Evolutionary conservation across 2,329 filamentous ascomycete species (phyloP).

Genomic region (Sphaerostilbella broomeana): DNA sequence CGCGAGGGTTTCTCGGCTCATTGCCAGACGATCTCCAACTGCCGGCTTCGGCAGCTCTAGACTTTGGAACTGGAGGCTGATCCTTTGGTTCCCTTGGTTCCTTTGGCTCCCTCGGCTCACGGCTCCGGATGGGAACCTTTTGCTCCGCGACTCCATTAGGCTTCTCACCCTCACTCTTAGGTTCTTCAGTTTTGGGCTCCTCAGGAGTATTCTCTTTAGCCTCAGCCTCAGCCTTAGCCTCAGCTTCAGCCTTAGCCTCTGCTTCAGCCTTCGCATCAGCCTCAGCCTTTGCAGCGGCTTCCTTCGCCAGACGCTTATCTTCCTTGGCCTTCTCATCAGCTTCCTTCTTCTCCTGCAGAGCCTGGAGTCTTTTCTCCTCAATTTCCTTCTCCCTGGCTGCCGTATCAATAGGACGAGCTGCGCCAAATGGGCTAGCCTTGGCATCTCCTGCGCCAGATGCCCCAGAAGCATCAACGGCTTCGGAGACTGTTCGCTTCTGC

Average conservation of each 20-base stretch:
- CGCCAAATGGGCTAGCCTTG: conserved; percentile 90
- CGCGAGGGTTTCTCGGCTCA: conserved; percentile 41
- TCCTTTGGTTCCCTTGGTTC: conserved; percentile 39
- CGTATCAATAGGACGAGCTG: conserved; percentile 89
- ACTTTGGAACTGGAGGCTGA: conserved; percentile 40
- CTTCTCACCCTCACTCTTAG: conserved; percentile 26
- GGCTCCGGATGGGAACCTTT: conserved; percentile 36
- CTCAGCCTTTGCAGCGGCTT: conserved; percentile 43
- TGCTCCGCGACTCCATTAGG: conserved; percentile 38
- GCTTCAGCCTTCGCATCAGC: conserved; percentile 36
- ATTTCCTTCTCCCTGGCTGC: conserved; percentile 82
- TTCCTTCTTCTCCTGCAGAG: conserved; percentile 75
- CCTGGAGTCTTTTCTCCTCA: conserved; percentile 75
- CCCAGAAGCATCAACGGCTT: conserved; percentile 48
- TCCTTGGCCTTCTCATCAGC: conserved; percentile 81
- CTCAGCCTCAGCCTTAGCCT: conserved; percentile 26
- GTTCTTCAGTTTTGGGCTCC: conserved; percentile 22
- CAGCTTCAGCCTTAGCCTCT: conserved; percentile 28
- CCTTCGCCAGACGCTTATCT: conserved; percentile 57
- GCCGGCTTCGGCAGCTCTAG: conserved; percentile 50
- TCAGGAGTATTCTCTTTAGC: conserved; percentile 24
- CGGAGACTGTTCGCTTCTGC: conserved; percentile 83
- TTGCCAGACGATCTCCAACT: conserved; percentile 53
- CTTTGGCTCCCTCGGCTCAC: conserved; percentile 28
- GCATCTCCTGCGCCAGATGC: conserved; percentile 54